Conservation (phyloP, 176 grass and related monocot species). For the Coix lacrymajobi region DNA sequence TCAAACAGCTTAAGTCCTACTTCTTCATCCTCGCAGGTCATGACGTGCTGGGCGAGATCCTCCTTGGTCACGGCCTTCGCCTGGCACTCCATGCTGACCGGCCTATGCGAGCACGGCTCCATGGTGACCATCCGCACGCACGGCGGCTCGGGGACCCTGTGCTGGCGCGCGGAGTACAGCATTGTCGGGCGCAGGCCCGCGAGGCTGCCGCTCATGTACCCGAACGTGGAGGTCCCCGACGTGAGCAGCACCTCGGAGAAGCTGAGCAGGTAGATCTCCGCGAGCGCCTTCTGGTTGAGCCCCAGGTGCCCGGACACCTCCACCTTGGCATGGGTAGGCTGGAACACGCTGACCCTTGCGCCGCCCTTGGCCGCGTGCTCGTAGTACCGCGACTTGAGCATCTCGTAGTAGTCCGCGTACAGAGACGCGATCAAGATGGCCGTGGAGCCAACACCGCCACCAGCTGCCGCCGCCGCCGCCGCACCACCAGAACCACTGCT, state of each 20-base stretch:
- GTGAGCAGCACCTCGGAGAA: slow-evolving; percentile 57
- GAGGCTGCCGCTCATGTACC: slow-evolving; percentile 43
- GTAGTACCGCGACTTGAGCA: slow-evolving; percentile 30
- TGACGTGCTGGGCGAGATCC: slow-evolving; percentile 30
- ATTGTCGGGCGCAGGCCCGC: slow-evolving; percentile 32
- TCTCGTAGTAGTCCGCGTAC: slow-evolving; percentile 29
- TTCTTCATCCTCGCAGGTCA: slow-evolving; percentile 30
- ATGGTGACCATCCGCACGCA: slow-evolving; percentile 34
- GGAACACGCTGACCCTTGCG: slow-evolving; percentile 36
- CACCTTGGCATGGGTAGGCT: slow-evolving; percentile 47
- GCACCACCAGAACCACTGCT: no score
- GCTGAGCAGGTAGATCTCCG: slow-evolving; percentile 77
- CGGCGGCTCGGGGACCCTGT: slow-evolving; percentile 1
- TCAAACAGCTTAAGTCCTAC: slow-evolving; percentile 36
- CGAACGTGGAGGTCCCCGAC: slow-evolving; percentile 50
- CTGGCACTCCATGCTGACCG: slow-evolving; percentile 25
- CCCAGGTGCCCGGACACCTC: no score
- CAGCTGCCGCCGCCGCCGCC: no score
- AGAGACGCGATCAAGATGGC: slow-evolving; percentile 21
- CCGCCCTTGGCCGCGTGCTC: slow-evolving; percentile 2
- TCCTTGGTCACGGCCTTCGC: neutral
- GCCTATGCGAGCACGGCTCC: slow-evolving; percentile 43
- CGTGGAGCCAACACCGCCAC: no score
- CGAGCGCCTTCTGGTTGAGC: slow-evolving; percentile 54
- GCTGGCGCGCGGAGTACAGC: neutral